Conservation (phyloP, 2,329 filamentous ascomycete genomes). For the Epichloe hybrida region DNA sequence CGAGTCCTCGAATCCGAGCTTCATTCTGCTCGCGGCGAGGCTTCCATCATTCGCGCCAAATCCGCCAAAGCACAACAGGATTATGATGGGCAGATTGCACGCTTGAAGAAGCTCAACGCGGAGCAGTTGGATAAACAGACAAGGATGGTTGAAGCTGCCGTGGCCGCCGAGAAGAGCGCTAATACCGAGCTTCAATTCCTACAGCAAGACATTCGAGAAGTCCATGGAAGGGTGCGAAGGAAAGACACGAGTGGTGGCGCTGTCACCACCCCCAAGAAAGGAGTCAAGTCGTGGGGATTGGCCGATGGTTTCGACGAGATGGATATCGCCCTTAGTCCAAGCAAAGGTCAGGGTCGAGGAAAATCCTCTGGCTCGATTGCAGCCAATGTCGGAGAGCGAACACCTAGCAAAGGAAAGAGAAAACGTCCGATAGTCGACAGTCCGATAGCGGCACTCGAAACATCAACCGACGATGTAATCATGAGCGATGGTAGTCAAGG, state of each 20-base stretch:
- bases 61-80: conserved; percentile 47
- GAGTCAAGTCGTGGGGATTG: conserved; percentile 40
- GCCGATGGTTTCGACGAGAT: conserved; percentile 68
- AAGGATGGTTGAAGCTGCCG: conserved; percentile 48
- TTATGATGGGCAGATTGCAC: conserved; percentile 47
- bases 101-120: conserved; percentile 47
- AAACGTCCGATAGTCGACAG: conserved; percentile 55
- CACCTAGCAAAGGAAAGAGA: conserved; percentile 56
- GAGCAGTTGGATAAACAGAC: conserved; percentile 53
- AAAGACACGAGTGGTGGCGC: conserved; percentile 24
- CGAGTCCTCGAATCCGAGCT: conserved; percentile 41
- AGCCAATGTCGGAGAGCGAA: conserved; percentile 34
- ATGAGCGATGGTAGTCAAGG: conserved; percentile 18
- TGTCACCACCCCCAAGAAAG: conserved; percentile 46
- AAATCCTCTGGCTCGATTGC: conserved; percentile 29
- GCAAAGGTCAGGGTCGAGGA: conserved; percentile 31
- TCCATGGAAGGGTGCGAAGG: conserved; percentile 31
- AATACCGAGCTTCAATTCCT: conserved; percentile 61
- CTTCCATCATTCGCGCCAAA: conserved; percentile 61
- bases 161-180: conserved; percentile 49
- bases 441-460: conserved; percentile 48
- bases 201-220: conserved; percentile 56
- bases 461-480: conserved; percentile 28
- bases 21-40: conserved; percentile 54
- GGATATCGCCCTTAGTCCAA: conserved; percentile 40